These are phyloP conservation scores for Sequoiadendron giganteum DNA, from an alignment of 75 land plant genomes.

Conservation along the genomic window DNA sequence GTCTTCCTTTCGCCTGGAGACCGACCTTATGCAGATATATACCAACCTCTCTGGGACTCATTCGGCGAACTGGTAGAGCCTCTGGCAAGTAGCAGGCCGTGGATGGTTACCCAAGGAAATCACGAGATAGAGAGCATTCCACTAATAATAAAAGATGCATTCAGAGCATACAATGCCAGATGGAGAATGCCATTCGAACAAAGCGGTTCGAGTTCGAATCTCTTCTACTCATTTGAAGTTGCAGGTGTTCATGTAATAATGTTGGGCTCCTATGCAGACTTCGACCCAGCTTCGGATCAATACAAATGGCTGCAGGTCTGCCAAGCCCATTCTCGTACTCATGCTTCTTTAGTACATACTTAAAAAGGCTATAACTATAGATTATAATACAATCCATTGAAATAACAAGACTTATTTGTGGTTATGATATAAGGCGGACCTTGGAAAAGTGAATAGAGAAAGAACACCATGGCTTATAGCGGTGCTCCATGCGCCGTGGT, in stretches of 20 bases:
- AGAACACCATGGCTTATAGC: slow-evolving; percentile 78
- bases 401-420: neutral
- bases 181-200: slow-evolving; percentile 81
- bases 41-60: slow-evolving; percentile 77
- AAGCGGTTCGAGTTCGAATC: slow-evolving; percentile 68
- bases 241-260: slow-evolving; percentile 78
- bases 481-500: slow-evolving; percentile 90
- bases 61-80: slow-evolving; percentile 79
- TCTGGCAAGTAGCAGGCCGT: slow-evolving; percentile 73
- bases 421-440: slow-evolving; percentile 33
- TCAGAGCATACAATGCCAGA: slow-evolving; percentile 73
- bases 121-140: slow-evolving; percentile 79
- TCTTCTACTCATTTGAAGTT: slow-evolving; percentile 85
- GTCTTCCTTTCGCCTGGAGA: slow-evolving; percentile 76
- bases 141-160: slow-evolving; percentile 26
- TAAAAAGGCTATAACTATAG: too few species aligned
- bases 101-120: slow-evolving; percentile 92
- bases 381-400: neutral
- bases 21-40: slow-evolving; percentile 71
- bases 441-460: slow-evolving; percentile 61
- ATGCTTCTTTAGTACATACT: too few species aligned
- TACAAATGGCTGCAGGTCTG: slow-evolving; percentile 63
- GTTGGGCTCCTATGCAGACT: slow-evolving; percentile 89
- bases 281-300: slow-evolving; percentile 53
- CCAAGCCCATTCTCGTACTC: neutral